A percentile compares a stretch with the other conserved stretches of the same genome.
Evolutionary conservation across 768 basidiomycete genomes (phyloP).

Genomic region (Calocybe gangraenosa): DNA sequence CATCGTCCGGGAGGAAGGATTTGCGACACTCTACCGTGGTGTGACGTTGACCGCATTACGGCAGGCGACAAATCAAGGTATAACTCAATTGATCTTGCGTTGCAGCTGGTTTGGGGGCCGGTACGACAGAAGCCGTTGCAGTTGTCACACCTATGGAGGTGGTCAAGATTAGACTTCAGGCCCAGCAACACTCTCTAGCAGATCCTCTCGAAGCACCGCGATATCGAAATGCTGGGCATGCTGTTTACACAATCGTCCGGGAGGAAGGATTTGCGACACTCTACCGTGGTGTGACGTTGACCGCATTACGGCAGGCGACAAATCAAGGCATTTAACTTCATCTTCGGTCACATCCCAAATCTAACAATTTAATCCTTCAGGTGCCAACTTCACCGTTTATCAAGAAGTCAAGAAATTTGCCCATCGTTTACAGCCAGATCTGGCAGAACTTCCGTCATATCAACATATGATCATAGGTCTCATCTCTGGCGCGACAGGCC

Average conservation of each 20-base stretch:
- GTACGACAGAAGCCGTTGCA: conserved; percentile 89
- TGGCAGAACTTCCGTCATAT: conserved; percentile 81
- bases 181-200: conserved; percentile 94
- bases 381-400: conserved; percentile 97
- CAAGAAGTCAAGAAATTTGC: conserved; percentile 92
- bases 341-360: neutral
- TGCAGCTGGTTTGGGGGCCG: conserved; percentile 93
- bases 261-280: conserved; percentile 86
- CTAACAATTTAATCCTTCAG: too few relatives aligned
- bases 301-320: conserved; percentile 93
- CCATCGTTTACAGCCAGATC: conserved; percentile 72
- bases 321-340: conserved; percentile 69
- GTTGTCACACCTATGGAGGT: conserved; percentile 99
- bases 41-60: conserved; percentile 90
- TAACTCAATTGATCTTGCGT: too few relatives aligned
- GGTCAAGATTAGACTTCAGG: conserved; percentile 96
- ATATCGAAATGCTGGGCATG: conserved; percentile 96
- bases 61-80: conserved; percentile 98
- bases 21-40: conserved; percentile 83
- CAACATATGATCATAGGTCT: conserved; percentile 96
- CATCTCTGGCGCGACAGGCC: conserved; percentile 96
- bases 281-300: conserved; percentile 91
- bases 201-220: conserved; percentile 92
- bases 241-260: conserved; percentile 87
- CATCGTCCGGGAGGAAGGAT: conserved; percentile 90